Conservation (phyloP, 2,329 filamentous ascomycete species). For the Alternaria gansuensis region DNA sequence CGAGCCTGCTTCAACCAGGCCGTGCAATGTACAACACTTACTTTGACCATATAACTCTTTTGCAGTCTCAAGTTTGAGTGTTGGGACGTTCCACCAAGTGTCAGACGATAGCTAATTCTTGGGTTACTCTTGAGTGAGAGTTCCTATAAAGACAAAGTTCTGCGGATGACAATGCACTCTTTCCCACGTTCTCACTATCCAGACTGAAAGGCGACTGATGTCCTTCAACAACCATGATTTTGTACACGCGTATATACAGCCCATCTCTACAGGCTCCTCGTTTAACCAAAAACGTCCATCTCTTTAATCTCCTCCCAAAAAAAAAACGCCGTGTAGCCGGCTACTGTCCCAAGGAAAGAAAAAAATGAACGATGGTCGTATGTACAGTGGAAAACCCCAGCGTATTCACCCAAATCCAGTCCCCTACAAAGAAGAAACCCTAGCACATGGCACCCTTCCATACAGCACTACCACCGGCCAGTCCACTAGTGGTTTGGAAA, state of each 20-base stretch:
- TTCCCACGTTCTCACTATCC: neutral
- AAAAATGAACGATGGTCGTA: neutral
- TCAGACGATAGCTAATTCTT: neutral
- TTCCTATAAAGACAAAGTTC: neutral
- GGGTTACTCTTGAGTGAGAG: neutral
- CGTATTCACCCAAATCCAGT: neutral
- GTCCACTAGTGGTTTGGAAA: conserved; percentile 33
- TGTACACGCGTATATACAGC: neutral
- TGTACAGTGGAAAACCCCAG: neutral
- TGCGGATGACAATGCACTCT: neutral
- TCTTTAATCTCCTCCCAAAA: neutral
- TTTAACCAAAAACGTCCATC: neutral
- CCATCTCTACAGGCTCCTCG: neutral
- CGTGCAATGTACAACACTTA: neutral
- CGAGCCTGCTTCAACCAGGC: conserved; percentile 16
- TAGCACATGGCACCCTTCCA: neutral
- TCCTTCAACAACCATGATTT: neutral
- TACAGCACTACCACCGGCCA: neutral
- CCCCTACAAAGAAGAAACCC: neutral
- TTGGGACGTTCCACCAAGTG: neutral
- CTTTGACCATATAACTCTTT: neutral
- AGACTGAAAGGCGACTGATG: neutral
- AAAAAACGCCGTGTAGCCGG: neutral
- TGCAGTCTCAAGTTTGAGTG: neutral
- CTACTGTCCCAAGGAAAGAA: neutral